Percentiles rank a stretch among this genome's conserved stretches.
These are phyloP conservation scores for Colletotrichum spinosum DNA, from an alignment of 2,329 filamentous ascomycete genomes.

Conservation along the genomic window DNA sequence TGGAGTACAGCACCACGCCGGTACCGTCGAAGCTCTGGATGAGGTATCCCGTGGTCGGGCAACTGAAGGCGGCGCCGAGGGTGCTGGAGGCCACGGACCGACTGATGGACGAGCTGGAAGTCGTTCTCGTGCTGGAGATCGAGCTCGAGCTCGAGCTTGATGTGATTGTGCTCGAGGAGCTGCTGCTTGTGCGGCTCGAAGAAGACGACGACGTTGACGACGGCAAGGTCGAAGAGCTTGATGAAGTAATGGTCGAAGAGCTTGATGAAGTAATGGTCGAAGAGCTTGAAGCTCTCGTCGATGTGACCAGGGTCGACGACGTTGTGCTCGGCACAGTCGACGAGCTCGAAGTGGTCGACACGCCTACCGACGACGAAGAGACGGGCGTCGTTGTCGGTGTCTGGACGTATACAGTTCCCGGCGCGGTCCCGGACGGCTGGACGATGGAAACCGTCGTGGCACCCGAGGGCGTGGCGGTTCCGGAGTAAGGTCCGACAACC, in stretches of 20 bases:
- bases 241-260: neutral
- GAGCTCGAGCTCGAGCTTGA: constrained; percentile 1
- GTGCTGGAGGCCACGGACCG: constrained; percentile 22
- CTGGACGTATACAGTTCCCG: constrained; percentile 23
- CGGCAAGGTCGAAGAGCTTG: neutral
- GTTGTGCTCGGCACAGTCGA: neutral
- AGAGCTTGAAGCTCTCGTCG: constrained; percentile 8
- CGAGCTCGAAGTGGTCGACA: constrained; percentile 1
- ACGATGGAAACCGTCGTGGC: constrained; percentile 22
- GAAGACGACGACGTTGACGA: neutral
- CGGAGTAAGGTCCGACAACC: constrained; percentile 18
- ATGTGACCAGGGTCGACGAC: constrained; percentile 9
- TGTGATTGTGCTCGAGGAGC: too few species aligned
- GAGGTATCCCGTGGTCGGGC: constrained; percentile 35
- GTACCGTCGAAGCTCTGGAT: constrained; percentile 21
- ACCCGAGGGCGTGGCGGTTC: neutral
- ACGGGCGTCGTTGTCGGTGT: constrained; percentile 4
- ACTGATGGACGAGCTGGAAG: neutral
- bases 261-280: constrained; percentile 1
- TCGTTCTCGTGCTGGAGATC: neutral
- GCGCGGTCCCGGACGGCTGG: constrained; percentile 15
- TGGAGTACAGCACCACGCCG: constrained; percentile 28
- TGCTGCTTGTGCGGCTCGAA: neutral
- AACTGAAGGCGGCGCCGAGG: constrained; percentile 24
- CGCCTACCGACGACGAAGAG: neutral